phyloP scores from a whole-genome alignment of 2,329 filamentous ascomycete species.

The Diaporthe destruens region DNA sequence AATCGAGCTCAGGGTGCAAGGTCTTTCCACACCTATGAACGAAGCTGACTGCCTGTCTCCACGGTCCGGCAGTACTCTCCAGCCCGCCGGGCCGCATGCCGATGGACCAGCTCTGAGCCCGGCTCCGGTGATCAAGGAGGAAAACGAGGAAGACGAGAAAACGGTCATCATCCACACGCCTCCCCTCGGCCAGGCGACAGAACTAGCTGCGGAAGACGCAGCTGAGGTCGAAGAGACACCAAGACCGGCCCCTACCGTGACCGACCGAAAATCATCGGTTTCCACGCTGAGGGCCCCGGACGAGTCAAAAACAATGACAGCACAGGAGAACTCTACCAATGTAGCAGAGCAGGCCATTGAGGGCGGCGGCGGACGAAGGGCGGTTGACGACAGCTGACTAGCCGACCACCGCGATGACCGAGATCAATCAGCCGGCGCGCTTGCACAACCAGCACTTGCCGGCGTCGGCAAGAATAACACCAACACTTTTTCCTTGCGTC shows the following conservation, averaged over 20 bases:
- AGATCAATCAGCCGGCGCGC: not conserved
- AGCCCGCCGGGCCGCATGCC: constrained; percentile 39
- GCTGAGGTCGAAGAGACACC: constrained; percentile 58
- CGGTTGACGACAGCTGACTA: constrained; percentile 22
- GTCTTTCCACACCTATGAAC: constrained; percentile 61
- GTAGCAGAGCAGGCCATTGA: not conserved
- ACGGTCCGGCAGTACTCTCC: constrained; percentile 36
- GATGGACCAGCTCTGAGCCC: constrained; percentile 31
- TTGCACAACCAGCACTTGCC: not conserved
- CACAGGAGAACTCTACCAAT: not conserved
- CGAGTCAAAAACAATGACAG: constrained; percentile 44
- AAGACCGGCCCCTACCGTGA: constrained; percentile 49
- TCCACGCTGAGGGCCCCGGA: constrained; percentile 45
- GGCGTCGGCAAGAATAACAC: constrained; percentile 13
- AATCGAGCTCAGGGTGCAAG: constrained; percentile 65
- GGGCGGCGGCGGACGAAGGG: not conserved
- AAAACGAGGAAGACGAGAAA: constrained; percentile 42
- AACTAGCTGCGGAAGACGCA: constrained; percentile 38
- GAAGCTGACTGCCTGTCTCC: constrained; percentile 51
- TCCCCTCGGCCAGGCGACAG: constrained; percentile 47
- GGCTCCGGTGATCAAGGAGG: constrained; percentile 31
- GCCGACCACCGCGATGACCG: constrained; percentile 19
- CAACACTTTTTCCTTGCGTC: constrained; percentile 38
- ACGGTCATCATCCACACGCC: constrained; percentile 46
- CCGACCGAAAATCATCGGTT: constrained; percentile 39